A percentile compares a stretch with the other conserved stretches of the same genome.
These are phyloP conservation scores for Exophiala xenobiotica DNA, from an alignment of 2,329 filamentous ascomycete species.

Conservation along the genomic window DNA sequence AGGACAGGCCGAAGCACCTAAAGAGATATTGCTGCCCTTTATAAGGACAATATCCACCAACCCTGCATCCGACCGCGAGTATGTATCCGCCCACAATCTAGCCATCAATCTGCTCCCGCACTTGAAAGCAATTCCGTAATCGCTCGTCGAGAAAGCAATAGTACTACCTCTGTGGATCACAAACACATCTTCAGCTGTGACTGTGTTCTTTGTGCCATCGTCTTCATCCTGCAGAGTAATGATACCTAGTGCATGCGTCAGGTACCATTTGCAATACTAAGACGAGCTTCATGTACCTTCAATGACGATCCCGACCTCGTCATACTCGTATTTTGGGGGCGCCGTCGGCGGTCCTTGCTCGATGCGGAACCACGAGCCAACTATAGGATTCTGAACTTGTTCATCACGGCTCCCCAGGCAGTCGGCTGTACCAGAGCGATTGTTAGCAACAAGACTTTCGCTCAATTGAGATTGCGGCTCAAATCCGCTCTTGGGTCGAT, in stretches of 20 bases:
- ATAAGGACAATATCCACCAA: no score
- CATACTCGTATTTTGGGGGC: constrained; percentile 25
- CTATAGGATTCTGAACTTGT: constrained; percentile 11
- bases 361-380: constrained; percentile 25
- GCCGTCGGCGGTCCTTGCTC: constrained; percentile 22
- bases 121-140: constrained; percentile 20
- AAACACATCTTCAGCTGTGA: constrained; percentile 14
- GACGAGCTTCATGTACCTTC: constrained; percentile 15
- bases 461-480: no score
- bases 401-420: neutral
- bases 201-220: constrained; percentile 12
- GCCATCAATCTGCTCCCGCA: constrained; percentile 8
- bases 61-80: no score
- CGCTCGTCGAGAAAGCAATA: constrained; percentile 17
- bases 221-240: constrained; percentile 2
- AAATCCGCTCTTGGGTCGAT: no score
- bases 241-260: neutral
- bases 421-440: neutral
- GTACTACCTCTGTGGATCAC: constrained; percentile 23
- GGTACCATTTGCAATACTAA: constrained; percentile 6
- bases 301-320: constrained; percentile 26
- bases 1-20: no score
- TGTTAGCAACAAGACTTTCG: neutral
- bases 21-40: no score
- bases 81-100: no score